Conservation (phyloP, 2,329 filamentous ascomycete genomes). For the Byssoonygena ceratinophila region DNA sequence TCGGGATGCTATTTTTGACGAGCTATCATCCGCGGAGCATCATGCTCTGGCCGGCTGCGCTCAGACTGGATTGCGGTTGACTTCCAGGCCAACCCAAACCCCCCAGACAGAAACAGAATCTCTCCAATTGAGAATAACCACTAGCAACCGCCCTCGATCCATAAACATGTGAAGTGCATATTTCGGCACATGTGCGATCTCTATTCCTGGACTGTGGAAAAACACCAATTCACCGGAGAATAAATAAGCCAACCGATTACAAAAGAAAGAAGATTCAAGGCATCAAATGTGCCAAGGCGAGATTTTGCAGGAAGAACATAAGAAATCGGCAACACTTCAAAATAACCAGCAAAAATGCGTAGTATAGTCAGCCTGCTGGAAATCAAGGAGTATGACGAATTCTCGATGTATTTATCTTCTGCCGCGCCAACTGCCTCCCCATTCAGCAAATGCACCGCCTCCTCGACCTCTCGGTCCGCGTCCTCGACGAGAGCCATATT, state of each 20-base stretch:
- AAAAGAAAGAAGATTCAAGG: neutral
- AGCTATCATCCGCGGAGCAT: too few relatives aligned
- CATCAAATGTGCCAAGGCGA: neutral
- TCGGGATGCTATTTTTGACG: too few relatives aligned
- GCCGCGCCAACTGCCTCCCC: conserved; percentile 17
- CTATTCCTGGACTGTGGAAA: neutral
- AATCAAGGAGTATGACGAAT: neutral
- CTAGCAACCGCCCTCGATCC: neutral
- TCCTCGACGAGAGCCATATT: conserved; percentile 42
- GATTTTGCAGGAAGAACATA: neutral
- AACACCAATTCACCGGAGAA: neutral
- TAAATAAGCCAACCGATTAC: neutral
- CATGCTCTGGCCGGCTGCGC: too few relatives aligned
- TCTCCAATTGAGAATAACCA: neutral
- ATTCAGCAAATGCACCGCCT: conserved; percentile 23
- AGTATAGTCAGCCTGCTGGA: neutral
- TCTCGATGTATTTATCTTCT: conserved; percentile 13
- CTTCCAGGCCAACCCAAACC: too few relatives aligned
- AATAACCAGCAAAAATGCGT: neutral
- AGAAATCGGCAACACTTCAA: too few relatives aligned
- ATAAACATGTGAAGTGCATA: neutral
- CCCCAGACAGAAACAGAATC: too few relatives aligned
- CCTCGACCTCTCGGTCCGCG: conserved; percentile 28
- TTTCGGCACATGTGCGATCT: neutral
- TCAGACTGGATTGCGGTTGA: too few relatives aligned